phyloP scores from a whole-genome alignment of 2,329 filamentous ascomycete species.

The Aspergillus terreus region DNA sequence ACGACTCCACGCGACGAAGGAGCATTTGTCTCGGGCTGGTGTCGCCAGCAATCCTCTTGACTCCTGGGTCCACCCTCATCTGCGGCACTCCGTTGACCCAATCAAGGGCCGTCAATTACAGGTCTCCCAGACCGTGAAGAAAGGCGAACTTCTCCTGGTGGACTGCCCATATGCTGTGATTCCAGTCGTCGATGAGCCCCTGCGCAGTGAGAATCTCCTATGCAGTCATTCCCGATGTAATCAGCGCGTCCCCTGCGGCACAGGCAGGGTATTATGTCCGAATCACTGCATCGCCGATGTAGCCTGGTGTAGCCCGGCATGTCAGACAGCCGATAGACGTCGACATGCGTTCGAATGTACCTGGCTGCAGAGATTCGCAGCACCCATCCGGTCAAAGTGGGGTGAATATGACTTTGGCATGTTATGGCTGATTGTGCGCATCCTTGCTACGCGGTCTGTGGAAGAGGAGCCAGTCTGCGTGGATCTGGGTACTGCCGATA shows the following conservation, averaged over 20 bases:
- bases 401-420: constrained; percentile 32
- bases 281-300: constrained; percentile 25
- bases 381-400: constrained; percentile 23
- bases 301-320: constrained; percentile 24
- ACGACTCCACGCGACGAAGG: constrained; percentile 5
- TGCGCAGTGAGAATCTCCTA: constrained; percentile 18
- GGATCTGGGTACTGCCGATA: too few species aligned
- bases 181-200: constrained; percentile 26
- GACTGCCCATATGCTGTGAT: constrained; percentile 30
- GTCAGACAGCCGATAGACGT: constrained; percentile 17
- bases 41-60: background rate
- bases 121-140: constrained; percentile 18
- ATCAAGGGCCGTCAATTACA: constrained; percentile 31
- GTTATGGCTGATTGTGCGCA: constrained; percentile 32
- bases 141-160: constrained; percentile 25
- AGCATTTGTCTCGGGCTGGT: background rate
- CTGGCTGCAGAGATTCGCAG: constrained; percentile 25
- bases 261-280: constrained; percentile 14
- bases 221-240: constrained; percentile 31
- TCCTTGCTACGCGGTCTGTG: constrained; percentile 22
- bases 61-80: constrained; percentile 26
- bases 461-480: background rate
- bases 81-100: constrained; percentile 23
- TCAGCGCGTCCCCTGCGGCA: constrained; percentile 6
- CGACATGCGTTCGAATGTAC: constrained; percentile 29